Evolutionary conservation across 805 yeast species (phyloP).

Genomic region (Ogataea neopini): DNA sequence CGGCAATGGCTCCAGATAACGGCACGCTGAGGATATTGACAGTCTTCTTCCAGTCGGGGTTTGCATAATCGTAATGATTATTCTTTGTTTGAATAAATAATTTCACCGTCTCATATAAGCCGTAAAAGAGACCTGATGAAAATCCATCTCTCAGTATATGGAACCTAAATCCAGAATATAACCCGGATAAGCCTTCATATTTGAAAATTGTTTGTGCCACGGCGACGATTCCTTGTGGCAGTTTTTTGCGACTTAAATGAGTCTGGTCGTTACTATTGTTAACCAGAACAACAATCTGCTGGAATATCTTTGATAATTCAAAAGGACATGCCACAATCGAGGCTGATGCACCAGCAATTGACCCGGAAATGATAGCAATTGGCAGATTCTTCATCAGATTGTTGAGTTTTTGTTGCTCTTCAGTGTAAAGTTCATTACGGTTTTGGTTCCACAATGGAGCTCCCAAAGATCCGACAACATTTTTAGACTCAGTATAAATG

Average conservation of each 20-base stretch:
- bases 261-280: constrained; percentile 29
- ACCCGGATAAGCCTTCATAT: constrained; percentile 59
- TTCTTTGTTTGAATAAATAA: constrained; percentile 39
- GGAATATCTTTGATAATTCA: constrained; percentile 78
- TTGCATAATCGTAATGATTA: constrained; percentile 4
- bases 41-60: constrained; percentile 24
- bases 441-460: constrained; percentile 18
- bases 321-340: constrained; percentile 77
- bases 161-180: constrained; percentile 72
- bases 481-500: constrained; percentile 57
- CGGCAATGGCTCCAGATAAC: constrained; percentile 78
- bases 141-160: constrained; percentile 69
- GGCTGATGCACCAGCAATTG: constrained; percentile 63
- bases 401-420: constrained; percentile 14
- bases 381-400: constrained; percentile 43
- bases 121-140: constrained; percentile 72
- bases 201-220: constrained; percentile 55
- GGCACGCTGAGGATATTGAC: constrained; percentile 49
- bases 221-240: constrained; percentile 38
- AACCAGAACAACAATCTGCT: constrained; percentile 64
- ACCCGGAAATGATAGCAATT: constrained; percentile 55
- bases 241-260: constrained; percentile 21
- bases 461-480: constrained; percentile 31
- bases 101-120: constrained; percentile 74
- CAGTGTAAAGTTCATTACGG: not conserved